Conservation (phyloP, 2,329 filamentous ascomycete genomes). For the Orbilia blumenaviensis region DNA sequence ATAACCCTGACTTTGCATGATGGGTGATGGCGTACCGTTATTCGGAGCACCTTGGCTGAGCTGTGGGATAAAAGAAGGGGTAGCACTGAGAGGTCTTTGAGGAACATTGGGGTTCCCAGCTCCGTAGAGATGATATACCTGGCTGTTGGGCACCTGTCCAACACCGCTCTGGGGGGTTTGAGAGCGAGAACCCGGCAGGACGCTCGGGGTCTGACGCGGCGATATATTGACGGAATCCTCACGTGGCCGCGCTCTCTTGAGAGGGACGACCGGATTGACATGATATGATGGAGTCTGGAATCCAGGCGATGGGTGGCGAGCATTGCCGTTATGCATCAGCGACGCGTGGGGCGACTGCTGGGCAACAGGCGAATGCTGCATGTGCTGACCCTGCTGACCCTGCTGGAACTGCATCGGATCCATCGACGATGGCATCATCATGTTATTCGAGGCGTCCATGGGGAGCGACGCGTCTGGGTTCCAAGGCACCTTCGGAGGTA, state of each 20-base stretch:
- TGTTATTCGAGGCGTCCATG: conserved; percentile 59
- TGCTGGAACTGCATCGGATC: conserved; percentile 64
- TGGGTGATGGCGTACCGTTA: conserved; percentile 90
- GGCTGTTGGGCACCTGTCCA: conserved; percentile 72
- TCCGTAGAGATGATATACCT: conserved; percentile 74
- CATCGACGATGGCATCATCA: conserved; percentile 69
- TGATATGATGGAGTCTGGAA: conserved; percentile 83
- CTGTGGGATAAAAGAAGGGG: conserved; percentile 67
- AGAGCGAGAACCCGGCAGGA: conserved; percentile 82
- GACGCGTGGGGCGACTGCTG: conserved; percentile 60
- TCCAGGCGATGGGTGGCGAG: conserved; percentile 82
- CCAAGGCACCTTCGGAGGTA: neutral
- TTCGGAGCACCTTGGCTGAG: conserved; percentile 80
- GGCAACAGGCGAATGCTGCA: conserved; percentile 44
- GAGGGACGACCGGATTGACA: conserved; percentile 85
- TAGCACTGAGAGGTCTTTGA: conserved; percentile 64
- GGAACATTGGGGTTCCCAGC: conserved; percentile 69
- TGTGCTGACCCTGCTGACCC: conserved; percentile 20
- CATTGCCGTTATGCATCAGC: conserved; percentile 81
- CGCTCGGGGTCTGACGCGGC: conserved; percentile 77
- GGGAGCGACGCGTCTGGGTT: conserved; percentile 23
- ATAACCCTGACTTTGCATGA: conserved; percentile 82
- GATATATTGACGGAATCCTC: conserved; percentile 88
- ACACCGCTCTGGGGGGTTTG: conserved; percentile 74
- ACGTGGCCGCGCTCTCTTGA: conserved; percentile 81